Evolutionary conservation across 2,329 filamentous ascomycete genomes (phyloP), one percentile per base, ranked within the genome.

Genomic region (Corinectria fuckeliana): DNA sequence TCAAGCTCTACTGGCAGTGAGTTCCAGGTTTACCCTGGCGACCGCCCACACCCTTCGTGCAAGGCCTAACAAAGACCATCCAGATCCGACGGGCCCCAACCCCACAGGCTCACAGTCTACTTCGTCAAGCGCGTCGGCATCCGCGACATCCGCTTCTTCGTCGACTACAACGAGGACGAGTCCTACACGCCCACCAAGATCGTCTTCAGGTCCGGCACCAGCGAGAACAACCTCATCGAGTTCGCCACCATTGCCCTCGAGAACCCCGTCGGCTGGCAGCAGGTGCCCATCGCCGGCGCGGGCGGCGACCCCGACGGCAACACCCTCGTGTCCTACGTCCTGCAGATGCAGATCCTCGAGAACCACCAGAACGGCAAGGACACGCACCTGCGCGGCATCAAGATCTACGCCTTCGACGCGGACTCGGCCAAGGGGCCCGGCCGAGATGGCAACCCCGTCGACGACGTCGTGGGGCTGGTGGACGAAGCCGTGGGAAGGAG

Each of bases 331-430:
- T 93, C 91, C 14, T 97, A 94, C 78, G 87, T 98, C 26, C 83
- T 99, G 25, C 93, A 98, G 75, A 88, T 98, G 71, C 88, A 91
- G 66, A 89, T 99, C 48, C 85, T 94, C 50, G 95, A 98, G 78
- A 99, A 99, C 72, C 95, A 99, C 75, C 95, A 99, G 78, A 99
- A 99, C 75, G 95, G 95, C 64, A 99, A 99, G 75, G 95, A 99
- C 74, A 99, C 95, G n/a, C 95, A 99, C 80, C 85, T 99, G 21
- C 85, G 95, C 14, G 94, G 93, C 2, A 85, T 99, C 75, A 96
- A 97, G 78, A 90, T 98, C 9, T 99, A 87, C 66, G 85, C 85
- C 1, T 77, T 85, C 16, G 82, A 85, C 61, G 77, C 80, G 25
- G 83, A 85, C 60, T 72, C 74, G 6, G 77, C 80, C 11, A 77